Conservation (phyloP, 2,329 filamentous ascomycete species). For the Colletotrichum navitas region DNA sequence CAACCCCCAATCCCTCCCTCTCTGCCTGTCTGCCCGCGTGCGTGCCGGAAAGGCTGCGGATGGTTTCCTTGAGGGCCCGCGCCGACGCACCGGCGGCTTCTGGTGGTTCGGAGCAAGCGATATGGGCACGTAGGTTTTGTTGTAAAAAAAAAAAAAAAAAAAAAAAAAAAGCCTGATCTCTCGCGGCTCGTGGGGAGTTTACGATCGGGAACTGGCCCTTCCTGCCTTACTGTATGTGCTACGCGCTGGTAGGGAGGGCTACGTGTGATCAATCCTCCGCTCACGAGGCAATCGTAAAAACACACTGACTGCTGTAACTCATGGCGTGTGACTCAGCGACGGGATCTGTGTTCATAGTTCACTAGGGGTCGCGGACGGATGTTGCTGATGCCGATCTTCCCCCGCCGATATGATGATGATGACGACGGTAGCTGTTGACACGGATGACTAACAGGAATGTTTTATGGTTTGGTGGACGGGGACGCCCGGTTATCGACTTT, state of each 20-base stretch:
- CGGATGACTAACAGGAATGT: not conserved
- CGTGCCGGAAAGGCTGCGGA: not conserved
- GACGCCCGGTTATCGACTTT: not conserved
- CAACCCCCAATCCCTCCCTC: too few species aligned
- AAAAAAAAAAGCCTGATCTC: not conserved
- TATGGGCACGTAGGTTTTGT: too few species aligned
- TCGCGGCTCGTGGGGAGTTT: not conserved
- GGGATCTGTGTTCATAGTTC: not conserved
- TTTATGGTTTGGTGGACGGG: not conserved
- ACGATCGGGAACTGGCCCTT: not conserved
- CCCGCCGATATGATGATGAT: not conserved
- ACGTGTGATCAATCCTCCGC: not conserved
- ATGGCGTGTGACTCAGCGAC: not conserved
- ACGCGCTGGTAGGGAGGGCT: not conserved
- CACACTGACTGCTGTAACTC: not conserved
- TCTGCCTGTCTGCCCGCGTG: not conserved
- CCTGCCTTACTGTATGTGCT: too few species aligned
- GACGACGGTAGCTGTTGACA: not conserved
- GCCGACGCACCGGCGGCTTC: slow-evolving; percentile 5
- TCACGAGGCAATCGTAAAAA: not conserved
- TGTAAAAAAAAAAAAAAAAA: not conserved
- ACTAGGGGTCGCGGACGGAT: not conserved
- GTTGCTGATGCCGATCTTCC: not conserved
- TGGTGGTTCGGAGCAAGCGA: slow-evolving; percentile 1
- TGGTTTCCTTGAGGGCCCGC: not conserved